These are phyloP conservation scores for Nicotiana obtusifolia DNA, from an alignment of 257 asterid genomes.

Conservation along the genomic window DNA sequence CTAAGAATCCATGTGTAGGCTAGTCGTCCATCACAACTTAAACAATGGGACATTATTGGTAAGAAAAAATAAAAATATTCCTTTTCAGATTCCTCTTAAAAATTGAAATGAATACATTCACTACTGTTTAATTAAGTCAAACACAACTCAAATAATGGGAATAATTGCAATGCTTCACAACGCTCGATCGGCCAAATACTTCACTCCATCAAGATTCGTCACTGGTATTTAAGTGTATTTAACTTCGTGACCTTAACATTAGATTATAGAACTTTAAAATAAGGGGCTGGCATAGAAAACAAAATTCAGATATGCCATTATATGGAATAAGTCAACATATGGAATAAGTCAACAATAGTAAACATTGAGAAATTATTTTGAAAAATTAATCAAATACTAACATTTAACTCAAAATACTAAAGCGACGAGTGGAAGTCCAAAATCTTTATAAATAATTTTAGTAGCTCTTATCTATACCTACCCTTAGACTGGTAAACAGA, in stretches of 20 bases:
- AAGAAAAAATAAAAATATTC: neutral
- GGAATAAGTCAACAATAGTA: no score
- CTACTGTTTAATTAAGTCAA: neutral
- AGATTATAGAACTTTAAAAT: neutral
- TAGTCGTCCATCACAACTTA: neutral
- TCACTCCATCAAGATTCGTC: neutral
- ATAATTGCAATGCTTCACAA: neutral
- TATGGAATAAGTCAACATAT: no score
- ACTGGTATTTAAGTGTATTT: neutral
- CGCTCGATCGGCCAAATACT: neutral
- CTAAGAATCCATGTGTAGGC: neutral
- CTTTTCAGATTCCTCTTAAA: neutral
- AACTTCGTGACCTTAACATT: neutral
- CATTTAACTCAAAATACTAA: no score
- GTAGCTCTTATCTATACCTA: no score
- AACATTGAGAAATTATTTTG: no score
- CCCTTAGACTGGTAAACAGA: no score
- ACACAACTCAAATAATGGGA: neutral
- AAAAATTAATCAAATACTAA: no score
- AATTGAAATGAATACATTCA: neutral
- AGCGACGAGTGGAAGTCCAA: no score
- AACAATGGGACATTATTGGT: neutral
- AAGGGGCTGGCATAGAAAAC: neutral
- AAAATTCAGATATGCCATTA: no score
- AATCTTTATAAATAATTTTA: no score